phyloP scores from a whole-genome alignment of 257 asterid species.

The Salvia hispanica region DNA sequence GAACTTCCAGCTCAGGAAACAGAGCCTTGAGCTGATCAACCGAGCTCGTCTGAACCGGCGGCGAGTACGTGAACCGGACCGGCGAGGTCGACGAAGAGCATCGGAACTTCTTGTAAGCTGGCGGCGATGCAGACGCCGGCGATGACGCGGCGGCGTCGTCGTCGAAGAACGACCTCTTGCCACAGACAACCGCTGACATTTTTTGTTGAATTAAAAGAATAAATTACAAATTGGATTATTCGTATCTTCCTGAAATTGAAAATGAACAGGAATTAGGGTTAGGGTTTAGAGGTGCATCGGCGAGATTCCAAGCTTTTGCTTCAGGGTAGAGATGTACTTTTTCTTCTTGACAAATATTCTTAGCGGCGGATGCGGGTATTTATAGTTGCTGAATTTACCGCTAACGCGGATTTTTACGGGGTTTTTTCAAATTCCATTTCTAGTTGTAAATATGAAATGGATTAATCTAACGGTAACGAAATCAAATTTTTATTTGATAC shows the following conservation, averaged over 20 bases:
- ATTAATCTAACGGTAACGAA: no score
- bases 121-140: conserved; percentile 53
- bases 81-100: conserved; percentile 58
- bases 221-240: not conserved
- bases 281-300: conserved; percentile 29
- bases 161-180: conserved; percentile 85
- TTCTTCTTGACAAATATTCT: not conserved
- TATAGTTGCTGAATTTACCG: conserved; percentile 3
- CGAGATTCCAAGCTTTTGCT: conserved; percentile 48
- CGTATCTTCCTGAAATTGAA: conserved; percentile 13
- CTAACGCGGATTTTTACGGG: not conserved
- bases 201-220: conserved; percentile 25
- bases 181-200: conserved; percentile 72
- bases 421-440: not conserved
- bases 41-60: conserved; percentile 31
- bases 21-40: conserved; percentile 60
- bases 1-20: conserved; percentile 60
- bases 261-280: conserved; percentile 17
- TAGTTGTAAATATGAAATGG: no score
- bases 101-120: conserved; percentile 60
- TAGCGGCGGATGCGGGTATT: not conserved
- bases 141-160: conserved; percentile 55
- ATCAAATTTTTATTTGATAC: no score
- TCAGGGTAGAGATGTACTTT: conserved; percentile 31
- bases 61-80: conserved; percentile 43